Percentiles rank a stretch among this genome's conserved stretches.
phyloP scores from a whole-genome alignment of 331 rosid species.

The Rosa hybrid region DNA sequence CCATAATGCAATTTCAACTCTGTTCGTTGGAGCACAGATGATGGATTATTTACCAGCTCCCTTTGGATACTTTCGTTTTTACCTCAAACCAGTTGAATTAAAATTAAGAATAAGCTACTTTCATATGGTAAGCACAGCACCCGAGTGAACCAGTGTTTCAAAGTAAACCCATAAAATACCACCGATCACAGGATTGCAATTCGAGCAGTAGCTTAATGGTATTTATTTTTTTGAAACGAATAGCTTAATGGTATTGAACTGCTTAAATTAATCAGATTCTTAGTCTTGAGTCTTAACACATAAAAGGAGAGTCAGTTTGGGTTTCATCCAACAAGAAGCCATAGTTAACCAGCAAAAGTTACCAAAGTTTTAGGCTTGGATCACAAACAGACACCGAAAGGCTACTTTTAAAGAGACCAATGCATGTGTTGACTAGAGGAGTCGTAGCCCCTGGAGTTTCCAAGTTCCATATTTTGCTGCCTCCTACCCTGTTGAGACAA shows the following conservation, averaged over 20 bases:
- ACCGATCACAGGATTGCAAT: not conserved
- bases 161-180: not conserved
- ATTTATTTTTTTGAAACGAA: too few species aligned
- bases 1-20: not conserved
- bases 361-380: not conserved
- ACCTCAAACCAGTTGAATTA: not conserved
- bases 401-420: slow-evolving; percentile 68
- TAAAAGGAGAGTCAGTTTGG: not conserved
- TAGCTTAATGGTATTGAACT: not conserved
- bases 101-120: not conserved
- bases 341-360: not conserved
- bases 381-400: slow-evolving; percentile 26
- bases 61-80: not conserved
- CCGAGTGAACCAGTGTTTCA: not conserved
- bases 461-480: slow-evolving; percentile 62
- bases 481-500: slow-evolving; percentile 62
- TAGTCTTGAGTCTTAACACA: not conserved
- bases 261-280: not conserved
- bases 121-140: not conserved
- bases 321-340: not conserved
- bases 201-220: not conserved
- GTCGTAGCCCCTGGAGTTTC: slow-evolving; percentile 50
- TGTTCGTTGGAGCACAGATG: not conserved
- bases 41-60: not conserved
- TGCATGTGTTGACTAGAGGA: slow-evolving; percentile 49